Conservation (phyloP, 2,329 filamentous ascomycete species). For the Hymenoscyphus fructigenus region DNA sequence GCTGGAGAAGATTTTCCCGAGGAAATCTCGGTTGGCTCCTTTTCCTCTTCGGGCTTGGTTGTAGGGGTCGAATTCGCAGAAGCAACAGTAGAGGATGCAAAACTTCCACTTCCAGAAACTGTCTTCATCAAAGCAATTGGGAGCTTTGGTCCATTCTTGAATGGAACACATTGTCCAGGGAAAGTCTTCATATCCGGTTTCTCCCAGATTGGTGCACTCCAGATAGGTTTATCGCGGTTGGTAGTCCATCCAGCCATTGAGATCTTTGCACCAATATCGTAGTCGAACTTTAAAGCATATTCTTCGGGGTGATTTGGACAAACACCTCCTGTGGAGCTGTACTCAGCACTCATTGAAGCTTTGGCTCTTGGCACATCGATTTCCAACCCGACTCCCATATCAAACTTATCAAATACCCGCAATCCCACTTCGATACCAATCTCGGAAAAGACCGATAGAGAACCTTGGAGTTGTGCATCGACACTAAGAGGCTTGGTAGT, state of each 20-base stretch:
- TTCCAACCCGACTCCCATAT: constrained; percentile 6
- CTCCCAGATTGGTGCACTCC: constrained; percentile 5
- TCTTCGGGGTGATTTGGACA: constrained; percentile 9
- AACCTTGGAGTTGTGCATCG: constrained; percentile 10
- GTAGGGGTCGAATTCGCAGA: too few relatives aligned
- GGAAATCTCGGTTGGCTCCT: too few relatives aligned
- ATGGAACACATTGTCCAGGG: constrained; percentile 10
- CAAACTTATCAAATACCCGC: background rate
- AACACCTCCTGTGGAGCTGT: constrained; percentile 7
- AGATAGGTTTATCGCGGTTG: constrained; percentile 1
- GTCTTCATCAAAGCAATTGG: constrained; percentile 1
- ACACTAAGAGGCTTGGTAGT: constrained; percentile 1
- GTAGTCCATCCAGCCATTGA: constrained; percentile 4
- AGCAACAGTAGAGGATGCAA: too few relatives aligned
- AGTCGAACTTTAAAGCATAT: constrained; percentile 11
- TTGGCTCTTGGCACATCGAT: constrained; percentile 11
- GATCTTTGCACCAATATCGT: constrained; percentile 6
- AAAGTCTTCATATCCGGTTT: constrained; percentile 8
- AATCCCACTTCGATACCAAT: constrained; percentile 9
- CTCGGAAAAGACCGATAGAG: background rate
- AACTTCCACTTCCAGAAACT: too few relatives aligned
- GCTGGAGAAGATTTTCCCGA: too few relatives aligned
- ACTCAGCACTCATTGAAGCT: constrained; percentile 9
- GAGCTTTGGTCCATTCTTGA: constrained; percentile 4
- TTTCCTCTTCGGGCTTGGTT: too few relatives aligned